Base-by-base conservation (phyloP, 2,329 filamentous ascomycete species). In the Phoma herbarum region DNA sequence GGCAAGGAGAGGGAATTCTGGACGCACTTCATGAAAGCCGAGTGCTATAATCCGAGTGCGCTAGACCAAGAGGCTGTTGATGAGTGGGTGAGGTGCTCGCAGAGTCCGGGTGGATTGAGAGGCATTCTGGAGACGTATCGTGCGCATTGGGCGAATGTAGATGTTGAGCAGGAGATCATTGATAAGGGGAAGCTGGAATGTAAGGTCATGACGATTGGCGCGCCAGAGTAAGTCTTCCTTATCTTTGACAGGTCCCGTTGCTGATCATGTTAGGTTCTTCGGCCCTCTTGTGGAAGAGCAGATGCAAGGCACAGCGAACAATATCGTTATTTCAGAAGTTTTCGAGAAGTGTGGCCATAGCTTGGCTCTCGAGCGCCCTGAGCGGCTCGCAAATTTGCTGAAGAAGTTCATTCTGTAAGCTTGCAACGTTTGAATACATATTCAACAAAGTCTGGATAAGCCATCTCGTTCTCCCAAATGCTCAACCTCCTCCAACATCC, bases 1-100 rank as follows among this genome's bases (percentile, higher is more conserved):
- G 75, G 76, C 2, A 72, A 75, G 18, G 76, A 78, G 62, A 64
- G 70, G 26, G 75, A 77, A 57, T 78, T 78, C 37, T 78, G 76
- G 76, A 74, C 74, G 52, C 62, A 69, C 64, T 78, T 78, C 61
- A 78, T 78, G 66, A 77, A 75, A 56, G 73, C 75, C 37, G 76
- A 79, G 62, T 78, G 76, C 61, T 77, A 77, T 57, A 77, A 78
- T 51, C 75, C 76, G 7, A 72, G 70, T 44, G 62, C 68, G 4
- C 72, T 79, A 29, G 73, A 76, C 49, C 64, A 67, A 43, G 52
- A 57, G 4, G 64, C 72, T 2, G 53, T 69, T 2, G 47, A 67
- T 44, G 64, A 70, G 44, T 70, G 65, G 64, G 52, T 68, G 0
- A 8, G 60, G 2, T 68, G 64, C 37, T 61, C 63, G 18, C 68